Base-by-base conservation (phyloP, 371 early-diverging fungal genomes). In the Lichtheimia ramosa region DNA sequence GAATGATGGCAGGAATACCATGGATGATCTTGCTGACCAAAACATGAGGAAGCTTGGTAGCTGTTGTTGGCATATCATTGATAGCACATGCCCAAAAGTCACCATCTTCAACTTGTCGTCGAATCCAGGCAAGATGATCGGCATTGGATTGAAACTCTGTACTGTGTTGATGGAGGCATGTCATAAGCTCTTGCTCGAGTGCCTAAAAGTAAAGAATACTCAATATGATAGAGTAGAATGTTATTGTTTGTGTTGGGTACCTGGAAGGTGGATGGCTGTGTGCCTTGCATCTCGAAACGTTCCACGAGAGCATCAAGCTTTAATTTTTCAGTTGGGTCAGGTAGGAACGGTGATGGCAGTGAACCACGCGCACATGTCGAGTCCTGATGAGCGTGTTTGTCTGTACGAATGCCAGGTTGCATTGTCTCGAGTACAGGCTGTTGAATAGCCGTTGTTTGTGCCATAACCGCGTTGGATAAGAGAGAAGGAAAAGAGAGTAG, bases 1-100 rank as follows among this genome's bases (percentile, higher is more conserved):
- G 89, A 52, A 96, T 70, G 43, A 83, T 78, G 41, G 86, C 79
- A 2, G 97, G 97, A 13, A 96, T 81, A 8, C 96, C 83, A 27
- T 89, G 84, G 51, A 21, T 16, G 41, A 95, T 81, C 55, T 91
- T 86, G 24, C 87, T 82, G 0, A 83, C 67, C n/a, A 87, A 58
- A 10, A 85, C 63, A 43, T 85, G 85, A 23, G 87, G 87, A 46
- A 83, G 43, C 64, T 82, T 84, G 51, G 77, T 65, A 5, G 83
- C 85, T 0, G 84, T 82, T n/a, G 73, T 69, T 14, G 80, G 88
- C 71, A 90, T 96, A 77, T 93, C 91, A 66, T 88, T 84, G 52
- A 94, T 87, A 24, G 94, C 81, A 46, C 81, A 84, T 43, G 93
- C 92, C 97, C 97, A 96, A 56, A 96, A 96, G 52, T 96, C 96